Evolutionary conservation across 2,329 filamentous ascomycete species (phyloP), one percentile per base, ranked within the genome.

Genomic region (Colletotrichum acutatum): DNA sequence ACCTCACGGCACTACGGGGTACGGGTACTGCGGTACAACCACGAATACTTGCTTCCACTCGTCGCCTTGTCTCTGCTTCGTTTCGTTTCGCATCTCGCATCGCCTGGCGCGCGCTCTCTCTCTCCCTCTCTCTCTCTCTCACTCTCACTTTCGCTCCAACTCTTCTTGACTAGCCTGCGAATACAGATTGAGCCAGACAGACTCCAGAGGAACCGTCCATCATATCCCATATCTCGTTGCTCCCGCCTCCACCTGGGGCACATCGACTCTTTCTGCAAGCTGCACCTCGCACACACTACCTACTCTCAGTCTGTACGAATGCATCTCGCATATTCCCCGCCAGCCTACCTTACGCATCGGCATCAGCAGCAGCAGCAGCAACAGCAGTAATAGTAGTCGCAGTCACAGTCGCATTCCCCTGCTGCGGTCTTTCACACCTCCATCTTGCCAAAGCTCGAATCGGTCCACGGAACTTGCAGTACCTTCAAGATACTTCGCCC

Each of bases 51-150:
- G 59, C 24, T 49, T 22, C 9, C 46, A 22, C 37, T 49, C 24
- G 14, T 49, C 24, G 59, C 57, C 42, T 60, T 42, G 42, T 63
- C 16, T 22, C 60, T 53, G 24, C 30, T 64, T 30, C 49, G 52
- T 68, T 53, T 62, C 66, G 66, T 65, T 54, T 57, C 59, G 37
- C 19, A 24, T 46, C 49, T 28, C 28, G 46, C 12, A 52, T 66
- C 63, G 30, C 26, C 61, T 61, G 67, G 37, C 66, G 49, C 60
- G 57, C 66, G 30, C 49, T 54, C 52, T 52, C 19, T 11, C 34
- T 2, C 16, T 30, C 24, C 9, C 34, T 5, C 34, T 37, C 34
- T 37, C 14, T 6, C 37, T 6, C 37, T 42, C 14, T 42, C 37
- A 12, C 32, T 34, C 11, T 1, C 32, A 34, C 37, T 42, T 5